Evolutionary conservation across 495 filamentous ascomycete genomes (phyloP), one percentile per base, ranked within the genome.

Genomic region (Podospora didyma): DNA sequence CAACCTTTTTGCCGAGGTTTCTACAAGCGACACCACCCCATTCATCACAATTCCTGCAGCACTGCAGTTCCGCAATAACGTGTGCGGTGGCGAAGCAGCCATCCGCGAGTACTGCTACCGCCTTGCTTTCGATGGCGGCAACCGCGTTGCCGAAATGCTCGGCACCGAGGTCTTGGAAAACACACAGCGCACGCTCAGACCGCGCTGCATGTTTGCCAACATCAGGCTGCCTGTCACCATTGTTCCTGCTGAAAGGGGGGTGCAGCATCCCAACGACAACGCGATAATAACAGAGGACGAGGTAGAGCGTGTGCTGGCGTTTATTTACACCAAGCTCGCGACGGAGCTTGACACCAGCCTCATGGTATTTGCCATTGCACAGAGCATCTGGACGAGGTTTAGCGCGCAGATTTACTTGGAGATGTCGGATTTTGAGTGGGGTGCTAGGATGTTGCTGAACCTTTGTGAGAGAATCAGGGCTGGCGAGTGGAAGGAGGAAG

Each of bases 321-420:
- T 3, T 3, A 31, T 31, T 3, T 31, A 31, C 26, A 31, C 26
- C 26, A 31, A 31, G 26, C 9, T 26, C 14, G 37, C 54, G 1
- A 22, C 73, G 2, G 76, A 86, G 42, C 79, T 79, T 59, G 70
- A 83, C 31, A 87, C 87, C 0, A 89, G 85, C 65, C 71, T 89
- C 46, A 76, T 81, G 1, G 67, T 85, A 2, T 77, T 81, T 49
- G 73, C 69, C 26, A 83, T 89, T 69, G 75, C 66, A 0, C 76
- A 75, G 3, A 63, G 64, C 39, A 73, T 86, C 70, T 93, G 85
- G 86, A 72, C 73, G 9, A 68, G 89, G 20, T 57, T 91, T 26
- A 87, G 83, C 67, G 86, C 69, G 20, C 86, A 91, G 76, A 70
- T 88, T 0, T 93, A 87, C 69, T 65, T 92, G 50, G 85, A 86